Conservation (phyloP, 257 asterid species). For the Rehmannia glutinosa region DNA sequence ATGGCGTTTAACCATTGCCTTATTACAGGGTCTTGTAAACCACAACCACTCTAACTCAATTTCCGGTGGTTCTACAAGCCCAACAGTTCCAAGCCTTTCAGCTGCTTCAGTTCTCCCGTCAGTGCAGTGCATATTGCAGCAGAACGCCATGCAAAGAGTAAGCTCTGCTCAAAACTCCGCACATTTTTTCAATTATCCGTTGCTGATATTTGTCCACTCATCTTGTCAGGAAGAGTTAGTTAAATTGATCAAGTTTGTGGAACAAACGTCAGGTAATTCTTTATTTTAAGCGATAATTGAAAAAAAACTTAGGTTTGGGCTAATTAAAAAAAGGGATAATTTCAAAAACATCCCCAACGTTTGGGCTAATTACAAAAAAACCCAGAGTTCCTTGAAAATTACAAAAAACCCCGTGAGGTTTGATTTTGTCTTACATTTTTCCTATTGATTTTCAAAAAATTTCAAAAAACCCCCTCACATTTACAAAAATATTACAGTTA, state of each 20-base stretch:
- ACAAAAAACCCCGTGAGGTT: no score
- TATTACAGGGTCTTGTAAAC: slow-evolving; percentile 50
- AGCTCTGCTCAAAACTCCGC: slow-evolving; percentile 19
- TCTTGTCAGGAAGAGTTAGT: slow-evolving; percentile 70
- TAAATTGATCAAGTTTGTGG: slow-evolving; percentile 74
- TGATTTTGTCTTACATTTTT: no score
- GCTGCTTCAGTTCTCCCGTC: slow-evolving; percentile 72
- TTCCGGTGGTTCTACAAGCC: slow-evolving; percentile 45
- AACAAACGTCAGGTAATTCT: slow-evolving; percentile 70
- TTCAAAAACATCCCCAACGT: no score
- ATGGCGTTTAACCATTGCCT: slow-evolving; percentile 39
- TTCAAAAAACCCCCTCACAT: no score
- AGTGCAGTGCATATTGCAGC: slow-evolving; percentile 72
- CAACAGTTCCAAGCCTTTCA: slow-evolving; percentile 36
- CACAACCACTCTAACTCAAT: slow-evolving; percentile 36
- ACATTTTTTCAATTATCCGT: slow-evolving; percentile 10
- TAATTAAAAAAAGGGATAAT: not conserved
- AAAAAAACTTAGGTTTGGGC: not conserved
- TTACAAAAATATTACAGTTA: no score
- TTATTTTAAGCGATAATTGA: not conserved
- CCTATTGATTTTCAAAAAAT: no score
- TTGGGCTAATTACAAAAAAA: not conserved
- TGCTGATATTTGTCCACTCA: slow-evolving; percentile 28
- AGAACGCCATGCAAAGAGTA: slow-evolving; percentile 80
- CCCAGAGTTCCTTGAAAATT: no score